Evolutionary conservation across 1,284 basidiomycete species (phyloP), one percentile per base, ranked within the genome.

Genomic region (Tilletia horrida): DNA sequence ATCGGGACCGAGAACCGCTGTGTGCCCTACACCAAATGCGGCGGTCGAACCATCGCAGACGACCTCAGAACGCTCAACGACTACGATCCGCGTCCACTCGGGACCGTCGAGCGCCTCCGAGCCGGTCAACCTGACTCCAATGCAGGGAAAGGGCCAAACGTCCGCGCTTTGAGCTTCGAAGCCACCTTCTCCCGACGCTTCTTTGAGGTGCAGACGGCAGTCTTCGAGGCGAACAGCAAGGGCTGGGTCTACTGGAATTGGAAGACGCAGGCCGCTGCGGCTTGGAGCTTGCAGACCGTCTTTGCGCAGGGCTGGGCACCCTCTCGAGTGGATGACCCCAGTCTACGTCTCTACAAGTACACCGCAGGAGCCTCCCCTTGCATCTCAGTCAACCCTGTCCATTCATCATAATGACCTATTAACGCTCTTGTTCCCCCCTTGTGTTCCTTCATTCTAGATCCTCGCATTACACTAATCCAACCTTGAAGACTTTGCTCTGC

Each of bases 241-340:
- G 21, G 44, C 11, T 91, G 90, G 90, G 84, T 90, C 18, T 89
- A 86, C 79, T 91, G 90, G 90, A 87, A 89, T 13, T 91, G 90
- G 89, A 90, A 90, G 86, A 18, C 16, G 18, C 16, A 48, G 45
- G 45, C 45, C 16, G 14, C 25, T 4, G 75, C 77, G 62, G 82
- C 81, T 29, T 82, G 79, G 77, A 76, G 75, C 62, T 81, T 81
- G 71, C 69, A 78, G 67, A 74, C 76, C 57, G 76, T 80, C 35
- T 67, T 82, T 8, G 69, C 74, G 67, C 68, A 76, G 40, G 79
- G 78, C 27, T 79, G 75, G 74, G 35, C 35, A 6, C 78, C 80
- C 63, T 57, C 48, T 50, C 48, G 35, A 40, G 35, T 40, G 35
- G 35, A 40, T 11, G 35, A 40, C 35, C 35, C 35, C 11, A 11